phyloP scores from a whole-genome alignment of 164 flowering plant genomes.

The Vitis rotundifolia region DNA sequence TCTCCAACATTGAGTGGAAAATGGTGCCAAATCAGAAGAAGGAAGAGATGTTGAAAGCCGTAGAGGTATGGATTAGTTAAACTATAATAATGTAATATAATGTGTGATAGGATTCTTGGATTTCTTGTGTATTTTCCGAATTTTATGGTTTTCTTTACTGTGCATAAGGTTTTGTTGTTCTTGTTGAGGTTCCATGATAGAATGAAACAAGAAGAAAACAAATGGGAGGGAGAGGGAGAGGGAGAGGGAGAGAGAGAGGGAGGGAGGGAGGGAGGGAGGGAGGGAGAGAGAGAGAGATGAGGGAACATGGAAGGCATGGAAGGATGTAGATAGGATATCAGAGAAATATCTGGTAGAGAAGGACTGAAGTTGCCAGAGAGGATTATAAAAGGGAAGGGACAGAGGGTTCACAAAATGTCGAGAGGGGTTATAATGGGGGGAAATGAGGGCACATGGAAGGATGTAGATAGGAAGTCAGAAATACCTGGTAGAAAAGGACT shows the following conservation, averaged over 20 bases:
- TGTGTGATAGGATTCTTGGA: no score
- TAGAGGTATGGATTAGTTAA: no score
- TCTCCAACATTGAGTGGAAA: no score
- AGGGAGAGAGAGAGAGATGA: conserved; percentile 20
- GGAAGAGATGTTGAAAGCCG: no score
- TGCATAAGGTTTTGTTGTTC: conserved; percentile 16
- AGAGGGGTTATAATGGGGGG: no score
- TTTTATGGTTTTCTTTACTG: no score
- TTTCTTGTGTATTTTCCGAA: no score
- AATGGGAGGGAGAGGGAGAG: conserved; percentile 14
- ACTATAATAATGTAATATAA: no score
- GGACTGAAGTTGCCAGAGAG: conserved; percentile 86
- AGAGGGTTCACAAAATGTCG: not conserved
- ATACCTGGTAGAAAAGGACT: no score
- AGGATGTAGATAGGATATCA: conserved; percentile 39
- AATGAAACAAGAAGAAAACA: conserved; percentile 15
- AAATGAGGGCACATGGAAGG: no score
- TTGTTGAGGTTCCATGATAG: conserved; percentile 50
- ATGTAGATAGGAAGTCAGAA: no score
- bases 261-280: conserved; percentile 10
- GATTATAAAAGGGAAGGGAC: conserved; percentile 68
- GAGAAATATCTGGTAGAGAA: conserved; percentile 73
- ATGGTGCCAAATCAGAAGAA: no score
- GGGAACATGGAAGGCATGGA: conserved; percentile 14
- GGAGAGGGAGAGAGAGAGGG: conserved; percentile 7